phyloP scores from a whole-genome alignment of 1,284 basidiomycete genomes.

The Heterobasidion annosum region DNA sequence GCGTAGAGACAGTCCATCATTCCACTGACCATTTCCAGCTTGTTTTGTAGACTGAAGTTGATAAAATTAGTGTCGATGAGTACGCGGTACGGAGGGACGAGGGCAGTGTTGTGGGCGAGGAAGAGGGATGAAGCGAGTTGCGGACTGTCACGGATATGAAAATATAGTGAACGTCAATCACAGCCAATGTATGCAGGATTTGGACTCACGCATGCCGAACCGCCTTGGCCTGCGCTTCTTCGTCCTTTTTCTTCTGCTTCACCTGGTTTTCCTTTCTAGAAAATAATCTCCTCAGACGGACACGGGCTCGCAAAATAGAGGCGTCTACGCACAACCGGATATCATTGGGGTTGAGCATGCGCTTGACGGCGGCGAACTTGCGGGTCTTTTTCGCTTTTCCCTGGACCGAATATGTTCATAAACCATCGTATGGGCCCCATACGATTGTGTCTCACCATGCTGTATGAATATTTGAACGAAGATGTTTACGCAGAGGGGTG shows the following conservation, averaged over 20 bases:
- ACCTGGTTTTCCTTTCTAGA: conserved; percentile 72
- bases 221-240: conserved; percentile 63
- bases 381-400: conserved; percentile 89
- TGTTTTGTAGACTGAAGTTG: conserved; percentile 98
- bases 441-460: conserved; percentile 1
- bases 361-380: conserved; percentile 94
- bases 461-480: neutral
- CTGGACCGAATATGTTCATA: conserved; percentile 30
- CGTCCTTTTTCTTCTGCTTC: conserved; percentile 73
- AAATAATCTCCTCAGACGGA: neutral
- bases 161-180: neutral
- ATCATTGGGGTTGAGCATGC: conserved; percentile 92
- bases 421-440: neutral
- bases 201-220: conserved; percentile 36
- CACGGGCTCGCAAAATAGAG: neutral
- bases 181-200: conserved; percentile 8
- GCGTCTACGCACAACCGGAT: conserved; percentile 72
- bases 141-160: conserved; percentile 35
- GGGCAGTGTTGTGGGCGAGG: conserved; percentile 91
- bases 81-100: conserved; percentile 95
- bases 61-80: conserved; percentile 99
- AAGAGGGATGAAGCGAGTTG: conserved; percentile 88
- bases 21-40: conserved; percentile 90
- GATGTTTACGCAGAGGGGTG: no score
- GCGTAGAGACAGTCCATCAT: conserved; percentile 99